Evolutionary conservation across 345 rosid species (phyloP), one percentile per base, ranked within the genome.

Genomic region (Murraya koenigii): DNA sequence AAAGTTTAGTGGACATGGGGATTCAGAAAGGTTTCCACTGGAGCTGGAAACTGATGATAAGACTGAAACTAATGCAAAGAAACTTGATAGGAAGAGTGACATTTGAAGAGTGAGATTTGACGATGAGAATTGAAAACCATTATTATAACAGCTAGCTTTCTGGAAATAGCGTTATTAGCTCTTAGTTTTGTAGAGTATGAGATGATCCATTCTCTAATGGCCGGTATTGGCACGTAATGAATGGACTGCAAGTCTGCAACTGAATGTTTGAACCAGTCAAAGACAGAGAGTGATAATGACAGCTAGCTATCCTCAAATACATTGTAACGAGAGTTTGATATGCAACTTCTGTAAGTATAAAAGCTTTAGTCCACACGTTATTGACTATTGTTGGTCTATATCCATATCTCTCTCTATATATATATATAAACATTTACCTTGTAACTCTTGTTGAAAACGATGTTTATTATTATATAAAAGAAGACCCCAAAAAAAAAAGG

Each of bases 1-100:
- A 44, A 82, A 85, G 79, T 78, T 76, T 44, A 85, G 38, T 5
- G 90, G 90, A 75, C 86, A 83, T 10, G 77, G 70, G 11, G 61
- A 13, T 30, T 77, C 78, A 22, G 23, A 15, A 62, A 52, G 56
- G 72, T 32, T 76, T 44, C 30, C 30, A 30, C 23, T 62, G 35
- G 54, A 25, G n/a, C 65, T 33, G 14, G 66, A 80, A 55, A 65
- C 56, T 52, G 56, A 32, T 25, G 77, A 28, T 13, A 72, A 69
- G 58, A 66, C 9, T 5, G 72, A 47, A 19, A 64, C 41, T 47
- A 78, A 78, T 0, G 20, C 79, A 39, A 77, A 63, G 66, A 66
- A 68, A 35, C 35, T 35, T 33, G 44, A 68, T 8, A 5, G 8
- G 66, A 47, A 72, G 36, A 63, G 69, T 49, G 69, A 72, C 88